Conservation (phyloP, 208 protist species). For the Trypanosoma congolense region DNA sequence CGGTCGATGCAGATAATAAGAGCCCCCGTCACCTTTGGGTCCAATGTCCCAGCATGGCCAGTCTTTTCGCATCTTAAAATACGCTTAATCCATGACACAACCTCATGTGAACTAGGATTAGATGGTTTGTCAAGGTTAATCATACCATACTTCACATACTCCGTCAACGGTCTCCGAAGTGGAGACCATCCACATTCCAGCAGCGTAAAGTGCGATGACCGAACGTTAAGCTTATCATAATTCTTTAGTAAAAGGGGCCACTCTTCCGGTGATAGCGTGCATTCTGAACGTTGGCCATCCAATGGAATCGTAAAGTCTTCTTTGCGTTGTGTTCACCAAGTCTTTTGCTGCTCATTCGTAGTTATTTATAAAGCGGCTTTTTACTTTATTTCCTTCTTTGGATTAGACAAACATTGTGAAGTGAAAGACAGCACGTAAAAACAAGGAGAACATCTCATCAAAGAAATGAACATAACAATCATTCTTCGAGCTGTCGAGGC, state of each 20-base stretch:
- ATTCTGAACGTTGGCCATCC: constrained; percentile 45
- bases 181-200: constrained; percentile 96
- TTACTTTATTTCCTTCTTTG: not conserved
- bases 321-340: constrained; percentile 67
- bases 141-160: constrained; percentile 99
- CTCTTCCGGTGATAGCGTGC: constrained; percentile 85
- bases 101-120: constrained; percentile 99
- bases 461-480: too few relatives aligned
- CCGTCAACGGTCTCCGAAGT: constrained; percentile 94
- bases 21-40: constrained; percentile 98
- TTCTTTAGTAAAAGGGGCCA: constrained; percentile 99
- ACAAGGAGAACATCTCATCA: too few relatives aligned
- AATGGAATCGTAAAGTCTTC: constrained; percentile 75
- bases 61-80: constrained; percentile 99
- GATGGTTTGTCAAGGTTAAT: constrained; percentile 99
- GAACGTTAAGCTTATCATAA: constrained; percentile 98
- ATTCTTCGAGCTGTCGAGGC: too few relatives aligned
- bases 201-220: constrained; percentile 96
- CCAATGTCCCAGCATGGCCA: constrained; percentile 98
- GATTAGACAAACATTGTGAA: not conserved
- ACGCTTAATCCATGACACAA: constrained; percentile 99
- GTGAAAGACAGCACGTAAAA: constrained; percentile 6
- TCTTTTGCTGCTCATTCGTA: constrained; percentile 67
- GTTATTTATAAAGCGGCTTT: not conserved
- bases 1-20: constrained; percentile 99